Percentiles rank a stretch among this genome's conserved stretches.
Conservation (phyloP, 2,329 filamentous ascomycete genomes). For the Parafenestella ontariensis region DNA sequence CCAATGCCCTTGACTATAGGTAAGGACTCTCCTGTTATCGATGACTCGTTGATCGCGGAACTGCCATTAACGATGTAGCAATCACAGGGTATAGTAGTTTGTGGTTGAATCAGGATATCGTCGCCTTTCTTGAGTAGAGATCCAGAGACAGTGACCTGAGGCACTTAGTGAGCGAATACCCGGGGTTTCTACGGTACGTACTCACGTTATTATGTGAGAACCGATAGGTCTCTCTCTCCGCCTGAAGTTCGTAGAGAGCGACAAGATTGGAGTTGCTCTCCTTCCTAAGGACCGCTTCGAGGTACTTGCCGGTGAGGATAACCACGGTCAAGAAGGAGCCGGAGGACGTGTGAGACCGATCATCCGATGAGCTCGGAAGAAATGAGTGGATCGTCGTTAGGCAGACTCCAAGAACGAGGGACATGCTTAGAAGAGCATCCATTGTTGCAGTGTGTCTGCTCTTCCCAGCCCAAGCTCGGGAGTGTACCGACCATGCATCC, state of each 20-base stretch:
- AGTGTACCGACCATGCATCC: constrained; percentile 5
- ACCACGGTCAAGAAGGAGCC: constrained; percentile 5
- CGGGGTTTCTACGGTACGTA: background rate
- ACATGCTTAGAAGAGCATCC: constrained; percentile 5
- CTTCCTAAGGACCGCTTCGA: constrained; percentile 6
- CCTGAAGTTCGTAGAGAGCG: constrained; percentile 10
- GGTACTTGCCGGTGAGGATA: constrained; percentile 7
- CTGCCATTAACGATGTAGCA: constrained; percentile 10
- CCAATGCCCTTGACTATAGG: constrained; percentile 9
- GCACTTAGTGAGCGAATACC: background rate
- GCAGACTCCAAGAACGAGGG: constrained; percentile 1
- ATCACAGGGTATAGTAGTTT: constrained; percentile 11
- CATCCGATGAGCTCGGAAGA: background rate
- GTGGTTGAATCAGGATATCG: constrained; percentile 8
- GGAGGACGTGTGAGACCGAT: background rate
- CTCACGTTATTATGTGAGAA: background rate
- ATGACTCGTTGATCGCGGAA: constrained; percentile 14
- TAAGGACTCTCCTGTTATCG: constrained; percentile 12
- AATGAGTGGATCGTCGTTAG: background rate
- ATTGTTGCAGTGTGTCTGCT: constrained; percentile 4
- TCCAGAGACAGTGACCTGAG: background rate
- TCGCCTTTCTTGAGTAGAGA: constrained; percentile 11
- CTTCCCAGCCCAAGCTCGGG: constrained; percentile 1
- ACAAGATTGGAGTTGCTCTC: constrained; percentile 8
- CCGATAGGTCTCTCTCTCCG: constrained; percentile 3